Conservation (phyloP, 352 stramenopile genomes). For the Saprolegnia diclina region DNA sequence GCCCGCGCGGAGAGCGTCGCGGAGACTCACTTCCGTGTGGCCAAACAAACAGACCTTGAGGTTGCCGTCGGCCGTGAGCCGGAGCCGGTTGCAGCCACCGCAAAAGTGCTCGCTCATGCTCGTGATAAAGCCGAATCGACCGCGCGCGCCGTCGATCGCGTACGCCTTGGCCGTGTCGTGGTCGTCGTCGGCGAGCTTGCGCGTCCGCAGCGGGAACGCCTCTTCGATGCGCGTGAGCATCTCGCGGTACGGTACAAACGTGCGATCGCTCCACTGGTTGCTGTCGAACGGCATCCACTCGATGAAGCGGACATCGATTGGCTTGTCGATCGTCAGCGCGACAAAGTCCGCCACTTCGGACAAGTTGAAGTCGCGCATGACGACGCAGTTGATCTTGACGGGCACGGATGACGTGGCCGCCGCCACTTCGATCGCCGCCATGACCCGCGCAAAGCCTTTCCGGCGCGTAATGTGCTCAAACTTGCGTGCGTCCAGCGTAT, state of each 20-base stretch:
- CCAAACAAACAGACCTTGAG: slow-evolving; percentile 97
- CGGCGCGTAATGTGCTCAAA: slow-evolving; percentile 93
- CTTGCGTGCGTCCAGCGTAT: slow-evolving; percentile 89
- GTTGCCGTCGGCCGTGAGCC: slow-evolving; percentile 93
- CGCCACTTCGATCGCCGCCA: slow-evolving; percentile 74
- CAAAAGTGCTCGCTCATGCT: slow-evolving; percentile 99
- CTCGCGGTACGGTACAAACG: slow-evolving; percentile 91
- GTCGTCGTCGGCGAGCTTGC: slow-evolving; percentile 58
- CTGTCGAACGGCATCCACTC: slow-evolving; percentile 99
- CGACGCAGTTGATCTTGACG: slow-evolving; percentile 97
- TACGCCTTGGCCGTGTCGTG: slow-evolving; percentile 97
- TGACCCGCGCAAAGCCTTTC: slow-evolving; percentile 79
- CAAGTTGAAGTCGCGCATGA: slow-evolving; percentile 95
- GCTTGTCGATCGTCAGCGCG: slow-evolving; percentile 75
- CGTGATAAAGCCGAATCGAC: slow-evolving; percentile 93
- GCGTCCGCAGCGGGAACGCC: slow-evolving; percentile 37
- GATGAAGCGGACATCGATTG: slow-evolving; percentile 96
- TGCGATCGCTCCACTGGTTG: slow-evolving; percentile 92
- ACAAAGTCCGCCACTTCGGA: slow-evolving; percentile 94
- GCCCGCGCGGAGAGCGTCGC: slow-evolving; percentile 85
- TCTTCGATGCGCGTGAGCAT: slow-evolving; percentile 70
- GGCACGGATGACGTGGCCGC: slow-evolving; percentile 43
- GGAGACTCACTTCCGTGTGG: slow-evolving; percentile 88
- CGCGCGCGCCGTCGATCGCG: slow-evolving; percentile 50
- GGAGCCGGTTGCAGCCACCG: slow-evolving; percentile 94